phyloP scores from a whole-genome alignment of 257 asterid species.

The Eucommia ulmoides region DNA sequence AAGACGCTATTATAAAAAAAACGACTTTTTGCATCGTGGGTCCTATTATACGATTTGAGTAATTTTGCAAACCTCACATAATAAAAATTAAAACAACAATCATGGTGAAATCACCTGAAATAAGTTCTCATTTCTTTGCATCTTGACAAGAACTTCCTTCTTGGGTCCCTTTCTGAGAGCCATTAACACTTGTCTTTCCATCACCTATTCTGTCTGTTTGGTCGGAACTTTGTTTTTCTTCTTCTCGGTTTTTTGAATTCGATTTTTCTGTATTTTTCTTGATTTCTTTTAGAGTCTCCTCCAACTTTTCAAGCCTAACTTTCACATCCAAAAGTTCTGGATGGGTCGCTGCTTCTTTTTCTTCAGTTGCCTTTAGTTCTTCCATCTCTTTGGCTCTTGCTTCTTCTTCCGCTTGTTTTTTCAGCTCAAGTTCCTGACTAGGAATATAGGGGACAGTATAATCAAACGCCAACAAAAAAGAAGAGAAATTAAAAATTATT shows the following conservation, averaged over 20 bases:
- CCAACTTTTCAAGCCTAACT: constrained; percentile 67
- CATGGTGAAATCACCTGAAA: too few relatives aligned
- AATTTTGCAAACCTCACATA: too few relatives aligned
- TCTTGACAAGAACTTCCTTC: constrained; percentile 9
- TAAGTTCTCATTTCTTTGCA: constrained; percentile 5
- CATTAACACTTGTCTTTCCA: not conserved
- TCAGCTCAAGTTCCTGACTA: constrained; percentile 60
- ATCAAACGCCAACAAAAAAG: not conserved
- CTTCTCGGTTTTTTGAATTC: constrained; percentile 16
- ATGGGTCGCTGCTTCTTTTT: constrained; percentile 41
- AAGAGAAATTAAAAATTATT: not conserved
- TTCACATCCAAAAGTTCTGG: constrained; percentile 62
- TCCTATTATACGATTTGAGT: too few relatives aligned
- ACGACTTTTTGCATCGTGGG: too few relatives aligned
- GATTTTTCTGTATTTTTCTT: constrained; percentile 11
- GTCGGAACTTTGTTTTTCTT: too few relatives aligned
- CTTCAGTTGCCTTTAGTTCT: constrained; percentile 42
- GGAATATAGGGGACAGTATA: constrained; percentile 3
- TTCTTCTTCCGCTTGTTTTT: constrained; percentile 82
- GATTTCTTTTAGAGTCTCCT: constrained; percentile 54
- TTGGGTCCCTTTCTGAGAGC: constrained; percentile 9
- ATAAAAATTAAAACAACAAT: too few relatives aligned
- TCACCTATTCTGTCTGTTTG: constrained; percentile 8
- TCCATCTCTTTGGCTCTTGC: constrained; percentile 75
- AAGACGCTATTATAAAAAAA: too few relatives aligned